Evolutionary conservation across 140 eudicot species (phyloP).

Genomic region (Flaveria floridana): DNA sequence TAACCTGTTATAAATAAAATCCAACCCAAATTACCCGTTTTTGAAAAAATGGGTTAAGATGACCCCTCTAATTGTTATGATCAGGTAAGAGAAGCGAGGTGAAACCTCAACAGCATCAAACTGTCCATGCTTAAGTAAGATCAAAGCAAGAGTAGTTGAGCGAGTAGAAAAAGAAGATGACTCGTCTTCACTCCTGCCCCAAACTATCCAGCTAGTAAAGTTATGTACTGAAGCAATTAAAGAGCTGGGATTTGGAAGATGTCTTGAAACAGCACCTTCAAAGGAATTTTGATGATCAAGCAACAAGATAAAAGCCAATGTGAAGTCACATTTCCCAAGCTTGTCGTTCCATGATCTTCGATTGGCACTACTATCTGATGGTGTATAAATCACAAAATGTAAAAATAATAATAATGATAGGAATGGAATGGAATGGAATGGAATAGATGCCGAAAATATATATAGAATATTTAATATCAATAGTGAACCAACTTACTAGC

Average conservation of each 20-base stretch:
- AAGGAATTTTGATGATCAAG: conserved; percentile 48
- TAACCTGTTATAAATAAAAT: conserved; percentile 6
- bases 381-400: conserved; percentile 14
- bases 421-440: not conserved
- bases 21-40: not conserved
- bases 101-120: conserved; percentile 86
- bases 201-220: conserved; percentile 83
- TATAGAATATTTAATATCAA: not conserved
- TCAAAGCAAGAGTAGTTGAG: conserved; percentile 68
- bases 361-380: conserved; percentile 55
- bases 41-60: not conserved
- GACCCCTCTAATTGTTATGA: conserved; percentile 4
- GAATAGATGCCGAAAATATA: conserved; percentile 10
- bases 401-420: not conserved
- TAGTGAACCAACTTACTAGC: conserved; percentile 7
- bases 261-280: conserved; percentile 44
- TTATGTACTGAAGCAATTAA: conserved; percentile 53
- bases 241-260: conserved; percentile 57
- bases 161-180: conserved; percentile 66
- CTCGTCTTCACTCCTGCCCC: conserved; percentile 69
- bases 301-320: conserved; percentile 64
- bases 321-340: conserved; percentile 77
- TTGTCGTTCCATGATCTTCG: conserved; percentile 71
- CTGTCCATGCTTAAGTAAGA: conserved; percentile 80
- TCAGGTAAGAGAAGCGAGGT: conserved; percentile 22